These are phyloP conservation scores for Aspergillus ochraceus DNA, from an alignment of 2,329 filamentous ascomycete species.

Conservation along the genomic window DNA sequence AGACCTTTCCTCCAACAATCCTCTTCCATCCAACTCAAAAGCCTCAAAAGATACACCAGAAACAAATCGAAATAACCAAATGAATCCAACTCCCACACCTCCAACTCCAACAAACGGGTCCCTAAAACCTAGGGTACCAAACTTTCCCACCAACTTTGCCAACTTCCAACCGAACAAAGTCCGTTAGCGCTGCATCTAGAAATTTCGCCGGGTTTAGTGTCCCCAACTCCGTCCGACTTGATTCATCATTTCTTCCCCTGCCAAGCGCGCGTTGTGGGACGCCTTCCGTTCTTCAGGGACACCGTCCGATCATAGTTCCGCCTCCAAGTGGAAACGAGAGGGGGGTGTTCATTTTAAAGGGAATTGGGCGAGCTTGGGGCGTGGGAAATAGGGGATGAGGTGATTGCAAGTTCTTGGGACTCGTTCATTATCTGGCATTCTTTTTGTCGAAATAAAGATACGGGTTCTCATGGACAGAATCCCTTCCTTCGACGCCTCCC, in stretches of 20 bases:
- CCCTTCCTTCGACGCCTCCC: too few species aligned
- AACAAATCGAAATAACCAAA: neutral
- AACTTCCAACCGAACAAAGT: conserved; percentile 17
- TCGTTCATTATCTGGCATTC: too few species aligned
- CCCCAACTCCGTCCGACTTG: neutral
- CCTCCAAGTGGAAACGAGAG: conserved; percentile 10
- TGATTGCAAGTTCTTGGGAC: too few species aligned
- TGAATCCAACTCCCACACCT: neutral
- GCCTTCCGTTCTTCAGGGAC: conserved; percentile 22
- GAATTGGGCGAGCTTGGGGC: neutral
- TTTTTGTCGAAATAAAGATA: too few species aligned
- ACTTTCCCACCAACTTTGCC: neutral
- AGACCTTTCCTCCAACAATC: neutral
- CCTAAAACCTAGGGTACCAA: neutral
- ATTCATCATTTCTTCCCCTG: conserved; percentile 22
- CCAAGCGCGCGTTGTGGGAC: conserved; percentile 26
- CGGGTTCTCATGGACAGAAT: too few species aligned
- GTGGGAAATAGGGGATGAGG: neutral
- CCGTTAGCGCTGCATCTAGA: conserved; percentile 27
- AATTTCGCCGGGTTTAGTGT: conserved; percentile 20
- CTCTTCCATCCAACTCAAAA: too few species aligned
- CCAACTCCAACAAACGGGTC: neutral
- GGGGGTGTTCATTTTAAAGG: neutral
- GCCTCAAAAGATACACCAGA: too few species aligned
- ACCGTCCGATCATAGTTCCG: conserved; percentile 22